Evolutionary conservation across 2,329 filamentous ascomycete species (phyloP).

Genomic region (Claviceps sp.): DNA sequence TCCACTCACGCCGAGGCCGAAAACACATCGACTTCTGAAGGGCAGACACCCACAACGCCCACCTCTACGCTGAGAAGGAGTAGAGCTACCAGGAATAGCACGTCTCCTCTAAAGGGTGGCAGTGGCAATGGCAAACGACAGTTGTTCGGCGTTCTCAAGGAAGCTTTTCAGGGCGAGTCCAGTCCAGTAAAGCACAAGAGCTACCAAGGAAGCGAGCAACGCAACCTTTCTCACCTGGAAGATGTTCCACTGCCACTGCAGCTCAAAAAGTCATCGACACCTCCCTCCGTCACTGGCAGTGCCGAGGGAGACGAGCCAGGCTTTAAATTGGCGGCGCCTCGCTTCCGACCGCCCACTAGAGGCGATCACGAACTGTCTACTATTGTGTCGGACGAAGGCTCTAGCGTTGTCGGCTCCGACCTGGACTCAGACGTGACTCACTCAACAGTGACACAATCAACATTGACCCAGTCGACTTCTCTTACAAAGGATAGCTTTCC

Average conservation of each 20-base stretch:
- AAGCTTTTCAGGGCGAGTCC: constrained; percentile 51
- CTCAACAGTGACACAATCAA: constrained; percentile 40
- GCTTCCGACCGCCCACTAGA: constrained; percentile 36
- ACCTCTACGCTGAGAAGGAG: constrained; percentile 38
- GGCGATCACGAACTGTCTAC: constrained; percentile 44
- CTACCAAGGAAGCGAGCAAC: constrained; percentile 35
- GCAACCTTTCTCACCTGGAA: constrained; percentile 14
- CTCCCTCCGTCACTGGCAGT: not conserved
- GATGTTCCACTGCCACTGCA: constrained; percentile 10
- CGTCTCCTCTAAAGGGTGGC: constrained; percentile 34
- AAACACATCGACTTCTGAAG: constrained; percentile 11
- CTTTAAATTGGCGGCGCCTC: constrained; percentile 18
- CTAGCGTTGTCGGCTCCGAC: constrained; percentile 33
- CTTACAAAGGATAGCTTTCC: constrained; percentile 31
- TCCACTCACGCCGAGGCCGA: not conserved
- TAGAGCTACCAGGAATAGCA: constrained; percentile 36
- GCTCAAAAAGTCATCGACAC: not conserved
- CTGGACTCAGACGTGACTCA: constrained; percentile 32
- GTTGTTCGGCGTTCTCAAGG: constrained; percentile 44
- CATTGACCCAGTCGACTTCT: constrained; percentile 38
- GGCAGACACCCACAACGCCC: constrained; percentile 18
- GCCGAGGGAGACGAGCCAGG: not conserved
- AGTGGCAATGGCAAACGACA: constrained; percentile 33
- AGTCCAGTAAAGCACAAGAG: constrained; percentile 31
- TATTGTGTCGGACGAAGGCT: constrained; percentile 39